phyloP scores from a whole-genome alignment of 108 stramenopile species.

The Fragilaria radians region DNA sequence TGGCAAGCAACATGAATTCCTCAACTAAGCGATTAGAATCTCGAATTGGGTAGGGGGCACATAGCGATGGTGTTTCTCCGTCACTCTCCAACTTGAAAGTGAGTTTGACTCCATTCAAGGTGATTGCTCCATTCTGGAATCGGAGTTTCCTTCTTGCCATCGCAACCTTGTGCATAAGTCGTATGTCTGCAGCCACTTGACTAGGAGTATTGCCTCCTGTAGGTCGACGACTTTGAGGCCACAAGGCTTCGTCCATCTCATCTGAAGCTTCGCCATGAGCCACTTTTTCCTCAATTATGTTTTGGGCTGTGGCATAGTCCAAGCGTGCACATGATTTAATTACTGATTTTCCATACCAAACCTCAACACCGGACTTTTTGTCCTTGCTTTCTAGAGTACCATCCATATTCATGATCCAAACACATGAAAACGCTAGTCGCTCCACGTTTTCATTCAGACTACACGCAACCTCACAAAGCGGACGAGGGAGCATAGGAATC shows the following conservation, averaged over 20 bases:
- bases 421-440: constrained; percentile 89
- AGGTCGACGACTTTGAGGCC: constrained; percentile 82
- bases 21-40: constrained; percentile 94
- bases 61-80: constrained; percentile 76
- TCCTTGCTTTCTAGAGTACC: constrained; percentile 71
- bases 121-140: constrained; percentile 87
- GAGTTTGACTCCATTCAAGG: constrained; percentile 86
- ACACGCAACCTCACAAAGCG: constrained; percentile 91
- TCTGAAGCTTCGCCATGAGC: constrained; percentile 39
- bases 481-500: constrained; percentile 89
- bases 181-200: constrained; percentile 82
- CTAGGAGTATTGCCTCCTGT: constrained; percentile 70
- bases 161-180: constrained; percentile 82
- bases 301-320: constrained; percentile 94
- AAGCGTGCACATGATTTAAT: constrained; percentile 92
- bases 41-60: constrained; percentile 82
- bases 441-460: constrained; percentile 94
- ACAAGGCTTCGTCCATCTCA: constrained; percentile 52
- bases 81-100: constrained; percentile 83
- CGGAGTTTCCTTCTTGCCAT: constrained; percentile 75
- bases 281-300: constrained; percentile 85
- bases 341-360: constrained; percentile 92
- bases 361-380: constrained; percentile 27
- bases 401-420: constrained; percentile 92
- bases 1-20: constrained; percentile 98